phyloP scores from a whole-genome alignment of 352 stramenopile species.

The Pseudoperonospora humuli region DNA sequence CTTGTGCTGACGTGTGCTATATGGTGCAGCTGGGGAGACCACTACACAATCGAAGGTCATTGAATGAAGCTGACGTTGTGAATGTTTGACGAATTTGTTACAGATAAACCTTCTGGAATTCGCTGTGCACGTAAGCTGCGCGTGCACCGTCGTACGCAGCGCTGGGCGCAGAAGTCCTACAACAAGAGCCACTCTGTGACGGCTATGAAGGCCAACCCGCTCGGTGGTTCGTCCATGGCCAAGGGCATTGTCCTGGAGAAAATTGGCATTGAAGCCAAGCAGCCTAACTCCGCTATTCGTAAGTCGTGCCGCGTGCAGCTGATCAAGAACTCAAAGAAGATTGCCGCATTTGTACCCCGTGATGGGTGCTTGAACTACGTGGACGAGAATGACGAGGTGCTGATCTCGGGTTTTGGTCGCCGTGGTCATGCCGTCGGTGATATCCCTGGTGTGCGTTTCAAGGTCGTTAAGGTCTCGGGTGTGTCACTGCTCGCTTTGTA shows the following conservation, averaged over 20 bases:
- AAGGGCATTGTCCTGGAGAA: constrained; percentile 99
- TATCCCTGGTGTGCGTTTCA: constrained; percentile 99
- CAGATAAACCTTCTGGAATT: constrained; percentile 98
- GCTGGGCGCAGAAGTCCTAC: constrained; percentile 98
- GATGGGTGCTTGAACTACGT: constrained; percentile 99
- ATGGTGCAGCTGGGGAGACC: neutral
- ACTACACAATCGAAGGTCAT: neutral
- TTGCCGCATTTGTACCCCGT: constrained; percentile 99
- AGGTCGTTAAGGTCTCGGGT: constrained; percentile 99
- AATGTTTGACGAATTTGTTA: neutral
- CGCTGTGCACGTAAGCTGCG: constrained; percentile 99
- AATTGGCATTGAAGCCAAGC: constrained; percentile 99
- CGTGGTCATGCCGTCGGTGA: constrained; percentile 99
- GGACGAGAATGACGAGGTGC: constrained; percentile 99
- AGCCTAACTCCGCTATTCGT: constrained; percentile 99
- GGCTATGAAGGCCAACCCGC: constrained; percentile 99
- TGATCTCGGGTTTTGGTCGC: constrained; percentile 99
- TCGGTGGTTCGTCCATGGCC: constrained; percentile 99
- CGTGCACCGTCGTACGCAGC: constrained; percentile 96
- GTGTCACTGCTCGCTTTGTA: constrained; percentile 99
- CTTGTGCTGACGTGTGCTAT: neutral
- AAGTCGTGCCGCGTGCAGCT: constrained; percentile 99
- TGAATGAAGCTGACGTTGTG: neutral
- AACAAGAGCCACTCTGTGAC: constrained; percentile 99
- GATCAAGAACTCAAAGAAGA: constrained; percentile 99